Percentiles rank a stretch among this genome's conserved stretches.
phyloP scores from a whole-genome alignment of 148 eudicot species.

The Heliosperma pusillum region DNA sequence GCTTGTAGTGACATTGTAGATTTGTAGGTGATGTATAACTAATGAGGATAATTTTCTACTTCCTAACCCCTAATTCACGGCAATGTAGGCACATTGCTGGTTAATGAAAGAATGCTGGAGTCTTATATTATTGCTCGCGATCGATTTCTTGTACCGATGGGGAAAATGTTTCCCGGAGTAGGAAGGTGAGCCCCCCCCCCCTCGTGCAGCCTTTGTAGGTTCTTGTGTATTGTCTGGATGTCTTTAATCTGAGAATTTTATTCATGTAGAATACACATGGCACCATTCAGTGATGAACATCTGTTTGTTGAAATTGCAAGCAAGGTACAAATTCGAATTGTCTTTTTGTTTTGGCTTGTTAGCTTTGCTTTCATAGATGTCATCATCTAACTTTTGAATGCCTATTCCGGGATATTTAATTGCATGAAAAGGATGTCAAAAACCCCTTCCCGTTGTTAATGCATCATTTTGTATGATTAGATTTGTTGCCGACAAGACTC shows the following conservation, averaged over 20 bases:
- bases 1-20: background rate
- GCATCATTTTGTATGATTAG: background rate
- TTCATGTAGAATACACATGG: constrained; percentile 90
- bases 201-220: too few relatives aligned
- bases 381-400: background rate
- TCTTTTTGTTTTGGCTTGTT: background rate
- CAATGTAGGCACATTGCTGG: constrained; percentile 78
- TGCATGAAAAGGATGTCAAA: background rate
- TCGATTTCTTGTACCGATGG: constrained; percentile 85
- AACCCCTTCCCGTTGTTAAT: background rate
- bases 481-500: background rate
- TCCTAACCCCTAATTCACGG: background rate
- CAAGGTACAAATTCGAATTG: constrained; percentile 51
- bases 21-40: background rate
- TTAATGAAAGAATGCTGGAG: constrained; percentile 97
- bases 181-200: constrained; percentile 59
- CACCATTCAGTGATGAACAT: constrained; percentile 95
- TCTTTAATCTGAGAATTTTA: constrained; percentile 19
- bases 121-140: constrained; percentile 95
- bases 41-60: background rate
- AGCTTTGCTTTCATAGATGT: background rate
- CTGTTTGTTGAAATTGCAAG: constrained; percentile 84
- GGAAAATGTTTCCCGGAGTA: constrained; percentile 94
- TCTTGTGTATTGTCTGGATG: background rate
- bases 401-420: background rate